Conservation (phyloP, 768 basidiomycete species). For the Psilocybe sp. region DNA sequence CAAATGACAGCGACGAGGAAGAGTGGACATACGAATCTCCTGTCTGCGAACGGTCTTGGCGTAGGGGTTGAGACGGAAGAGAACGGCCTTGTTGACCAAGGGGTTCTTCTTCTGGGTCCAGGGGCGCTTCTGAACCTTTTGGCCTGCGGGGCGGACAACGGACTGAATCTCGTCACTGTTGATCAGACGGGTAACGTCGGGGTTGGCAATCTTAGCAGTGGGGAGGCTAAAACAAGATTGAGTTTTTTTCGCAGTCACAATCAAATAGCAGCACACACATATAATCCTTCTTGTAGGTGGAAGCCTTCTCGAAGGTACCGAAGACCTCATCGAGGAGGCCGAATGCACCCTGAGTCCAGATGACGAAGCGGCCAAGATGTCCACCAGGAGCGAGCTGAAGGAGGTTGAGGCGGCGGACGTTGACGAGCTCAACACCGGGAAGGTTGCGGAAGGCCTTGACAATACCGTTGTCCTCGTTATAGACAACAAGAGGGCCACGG, state of each 20-base stretch:
- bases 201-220: constrained; percentile 93
- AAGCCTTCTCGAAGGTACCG: constrained; percentile 90
- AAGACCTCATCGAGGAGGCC: constrained; percentile 90
- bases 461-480: constrained; percentile 96
- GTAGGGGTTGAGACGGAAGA: constrained; percentile 98
- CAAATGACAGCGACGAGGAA: background rate
- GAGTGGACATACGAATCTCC: constrained; percentile 69
- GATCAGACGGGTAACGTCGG: constrained; percentile 96
- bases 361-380: constrained; percentile 97
- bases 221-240: constrained; percentile 60
- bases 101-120: constrained; percentile 99
- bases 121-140: constrained; percentile 85
- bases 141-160: constrained; percentile 86
- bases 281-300: constrained; percentile 87
- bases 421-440: constrained; percentile 96
- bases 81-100: constrained; percentile 86
- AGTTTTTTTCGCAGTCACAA: background rate
- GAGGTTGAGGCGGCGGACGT: constrained; percentile 91
- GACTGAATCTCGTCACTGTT: constrained; percentile 99
- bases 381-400: constrained; percentile 99
- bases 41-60: constrained; percentile 91
- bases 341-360: constrained; percentile 98
- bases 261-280: constrained; percentile 40
- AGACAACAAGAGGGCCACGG: constrained; percentile 95
- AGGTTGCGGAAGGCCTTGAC: constrained; percentile 99